phyloP scores from a whole-genome alignment of 495 filamentous ascomycete genomes.

The Talaromyces stipitatus region DNA sequence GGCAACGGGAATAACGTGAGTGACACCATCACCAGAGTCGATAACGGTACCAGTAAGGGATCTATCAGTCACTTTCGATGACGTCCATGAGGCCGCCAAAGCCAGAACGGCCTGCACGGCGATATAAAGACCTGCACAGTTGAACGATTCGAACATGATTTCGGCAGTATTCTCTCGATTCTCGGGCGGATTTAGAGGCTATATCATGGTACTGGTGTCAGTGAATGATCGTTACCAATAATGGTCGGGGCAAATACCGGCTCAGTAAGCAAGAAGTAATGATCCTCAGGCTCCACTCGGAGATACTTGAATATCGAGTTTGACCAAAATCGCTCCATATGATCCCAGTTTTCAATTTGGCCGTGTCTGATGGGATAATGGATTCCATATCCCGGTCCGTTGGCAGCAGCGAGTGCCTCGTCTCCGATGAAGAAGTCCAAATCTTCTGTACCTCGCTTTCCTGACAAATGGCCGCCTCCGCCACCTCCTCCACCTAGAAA shows the following conservation, averaged over 20 bases:
- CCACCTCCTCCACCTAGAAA: constrained; percentile 83
- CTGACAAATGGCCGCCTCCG: constrained; percentile 68
- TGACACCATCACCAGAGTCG: constrained; percentile 95
- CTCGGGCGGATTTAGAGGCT: constrained; percentile 96
- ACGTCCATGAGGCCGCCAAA: constrained; percentile 95
- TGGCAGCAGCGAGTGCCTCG: constrained; percentile 78
- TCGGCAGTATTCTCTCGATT: constrained; percentile 98
- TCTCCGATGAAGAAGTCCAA: constrained; percentile 99
- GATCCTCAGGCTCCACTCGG: constrained; percentile 94
- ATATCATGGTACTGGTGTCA: background rate
- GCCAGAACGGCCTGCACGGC: constrained; percentile 96
- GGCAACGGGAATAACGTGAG: constrained; percentile 96
- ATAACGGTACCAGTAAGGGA: constrained; percentile 98
- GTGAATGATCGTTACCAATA: background rate
- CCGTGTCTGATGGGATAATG: constrained; percentile 97
- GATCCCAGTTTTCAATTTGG: constrained; percentile 98
- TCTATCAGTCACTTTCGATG: constrained; percentile 90
- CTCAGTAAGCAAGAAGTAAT: constrained; percentile 95
- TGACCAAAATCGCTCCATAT: constrained; percentile 99
- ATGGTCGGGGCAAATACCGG: constrained; percentile 51
- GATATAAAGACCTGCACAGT: constrained; percentile 97
- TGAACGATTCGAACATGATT: constrained; percentile 99
- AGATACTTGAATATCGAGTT: constrained; percentile 99
- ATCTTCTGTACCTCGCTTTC: constrained; percentile 94
- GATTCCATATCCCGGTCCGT: constrained; percentile 86